Conservation (phyloP, 805 yeast genomes). For the Danielia oregonensis region DNA sequence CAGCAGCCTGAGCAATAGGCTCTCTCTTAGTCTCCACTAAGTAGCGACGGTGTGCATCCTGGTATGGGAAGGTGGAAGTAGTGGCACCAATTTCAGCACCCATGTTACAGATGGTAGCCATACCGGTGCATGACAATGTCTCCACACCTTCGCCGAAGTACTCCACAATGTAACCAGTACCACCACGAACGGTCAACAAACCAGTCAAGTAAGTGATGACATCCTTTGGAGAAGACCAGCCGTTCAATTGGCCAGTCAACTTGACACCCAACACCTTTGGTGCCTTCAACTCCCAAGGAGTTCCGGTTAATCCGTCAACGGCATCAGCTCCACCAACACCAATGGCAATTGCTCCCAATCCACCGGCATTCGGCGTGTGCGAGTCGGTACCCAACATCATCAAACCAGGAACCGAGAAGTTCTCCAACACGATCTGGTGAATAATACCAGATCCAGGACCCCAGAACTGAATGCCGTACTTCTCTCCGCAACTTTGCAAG, state of each 20-base stretch:
- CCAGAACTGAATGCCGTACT: slow-evolving; percentile 98
- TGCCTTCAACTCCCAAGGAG: slow-evolving; percentile 98
- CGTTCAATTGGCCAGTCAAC: slow-evolving; percentile 81
- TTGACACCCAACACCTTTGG: slow-evolving; percentile 94
- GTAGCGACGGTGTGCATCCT: slow-evolving; percentile 73
- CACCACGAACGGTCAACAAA: slow-evolving; percentile 90
- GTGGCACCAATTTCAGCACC: slow-evolving; percentile 99
- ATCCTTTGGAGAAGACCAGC: slow-evolving; percentile 98
- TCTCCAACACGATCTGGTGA: slow-evolving; percentile 95
- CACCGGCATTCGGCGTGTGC: slow-evolving; percentile 99
- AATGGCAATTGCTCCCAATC: slow-evolving; percentile 95
- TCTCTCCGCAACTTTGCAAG: slow-evolving; percentile 86
- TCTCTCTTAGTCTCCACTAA: slow-evolving; percentile 80
- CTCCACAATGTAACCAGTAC: slow-evolving; percentile 95
- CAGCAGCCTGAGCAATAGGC: slow-evolving; percentile 79
- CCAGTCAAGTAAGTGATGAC: slow-evolving; percentile 93
- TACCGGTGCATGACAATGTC: slow-evolving; percentile 91
- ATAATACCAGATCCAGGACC: slow-evolving; percentile 99
- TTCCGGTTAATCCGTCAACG: slow-evolving; percentile 93
- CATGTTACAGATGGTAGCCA: slow-evolving; percentile 99
- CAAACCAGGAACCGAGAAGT: slow-evolving; percentile 94
- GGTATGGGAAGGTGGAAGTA: slow-evolving; percentile 95
- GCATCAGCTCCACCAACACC: slow-evolving; percentile 99
- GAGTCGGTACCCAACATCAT: slow-evolving; percentile 98
- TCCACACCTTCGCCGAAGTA: slow-evolving; percentile 95